Percentiles rank a stretch among this genome's conserved stretches.
phyloP scores from a whole-genome alignment of 495 filamentous ascomycete species.

The Sphaerosporella brunnea region DNA sequence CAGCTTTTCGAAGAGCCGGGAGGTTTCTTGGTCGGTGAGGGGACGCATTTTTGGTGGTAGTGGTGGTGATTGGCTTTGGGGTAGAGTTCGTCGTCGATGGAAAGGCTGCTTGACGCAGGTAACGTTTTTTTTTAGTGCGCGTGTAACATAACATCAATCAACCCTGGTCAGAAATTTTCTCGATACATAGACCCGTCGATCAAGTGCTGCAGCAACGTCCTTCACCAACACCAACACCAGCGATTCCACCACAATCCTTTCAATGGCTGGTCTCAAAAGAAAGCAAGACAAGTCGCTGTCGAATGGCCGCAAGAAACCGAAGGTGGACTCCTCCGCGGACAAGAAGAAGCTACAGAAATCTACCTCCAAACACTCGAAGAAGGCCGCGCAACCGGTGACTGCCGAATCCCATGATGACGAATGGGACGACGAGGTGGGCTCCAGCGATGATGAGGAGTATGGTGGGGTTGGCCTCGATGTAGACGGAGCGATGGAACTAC shows the following conservation, averaged over 20 bases:
- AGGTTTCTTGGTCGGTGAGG: slow-evolving; percentile 55
- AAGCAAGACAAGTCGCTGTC: slow-evolving; percentile 17
- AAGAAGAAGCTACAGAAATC: slow-evolving; percentile 3
- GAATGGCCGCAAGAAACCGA: slow-evolving; percentile 5
- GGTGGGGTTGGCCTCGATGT: slow-evolving; percentile 6
- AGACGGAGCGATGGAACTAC: slow-evolving; percentile 3
- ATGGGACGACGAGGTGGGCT: not conserved
- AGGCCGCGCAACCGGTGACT: slow-evolving; percentile 2
- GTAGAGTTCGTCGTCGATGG: too few species aligned
- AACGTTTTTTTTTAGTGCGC: too few species aligned
- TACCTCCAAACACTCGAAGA: slow-evolving; percentile 10
- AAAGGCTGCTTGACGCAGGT: too few species aligned
- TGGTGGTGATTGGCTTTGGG: not conserved
- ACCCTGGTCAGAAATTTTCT: too few species aligned
- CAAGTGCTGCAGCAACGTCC: too few species aligned
- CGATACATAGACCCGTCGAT: too few species aligned
- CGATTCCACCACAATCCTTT: not conserved
- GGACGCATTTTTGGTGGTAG: slow-evolving; percentile 39
- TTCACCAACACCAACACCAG: not conserved
- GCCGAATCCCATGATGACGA: not conserved
- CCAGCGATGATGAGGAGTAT: slow-evolving; percentile 8
- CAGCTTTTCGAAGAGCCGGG: slow-evolving; percentile 63
- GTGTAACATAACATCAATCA: too few species aligned
- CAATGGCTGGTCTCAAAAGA: slow-evolving; percentile 16
- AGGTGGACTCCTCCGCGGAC: slow-evolving; percentile 5